Conservation (phyloP, 2,329 filamentous ascomycete species). For the Nannizziopsis arthrosporioides region DNA sequence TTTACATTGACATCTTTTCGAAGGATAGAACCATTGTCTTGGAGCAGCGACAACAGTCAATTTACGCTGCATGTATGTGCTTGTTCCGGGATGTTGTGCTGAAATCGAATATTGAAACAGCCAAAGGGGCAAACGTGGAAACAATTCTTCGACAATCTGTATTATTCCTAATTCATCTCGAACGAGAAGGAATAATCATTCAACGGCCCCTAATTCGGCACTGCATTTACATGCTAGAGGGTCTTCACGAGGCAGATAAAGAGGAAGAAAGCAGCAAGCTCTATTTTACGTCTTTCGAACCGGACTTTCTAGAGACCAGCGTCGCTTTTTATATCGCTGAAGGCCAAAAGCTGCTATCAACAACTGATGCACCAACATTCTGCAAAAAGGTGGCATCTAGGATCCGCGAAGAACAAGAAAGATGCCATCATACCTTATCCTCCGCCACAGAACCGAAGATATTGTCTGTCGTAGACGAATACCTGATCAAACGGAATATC, state of each 20-base stretch:
- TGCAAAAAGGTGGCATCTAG: constrained; percentile 63
- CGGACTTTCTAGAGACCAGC: constrained; percentile 60
- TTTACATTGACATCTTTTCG: not conserved
- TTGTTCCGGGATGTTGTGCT: constrained; percentile 82
- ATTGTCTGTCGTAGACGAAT: constrained; percentile 61
- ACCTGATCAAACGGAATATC: constrained; percentile 67
- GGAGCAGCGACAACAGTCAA: constrained; percentile 61
- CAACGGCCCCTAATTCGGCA: constrained; percentile 71
- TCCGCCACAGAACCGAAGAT: constrained; percentile 61
- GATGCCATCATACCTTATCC: constrained; percentile 73
- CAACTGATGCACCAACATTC: constrained; percentile 71
- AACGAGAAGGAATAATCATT: constrained; percentile 78
- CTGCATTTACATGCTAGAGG: constrained; percentile 80
- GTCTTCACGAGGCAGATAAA: constrained; percentile 67
- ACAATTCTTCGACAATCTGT: constrained; percentile 70
- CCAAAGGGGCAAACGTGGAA: constrained; percentile 45
- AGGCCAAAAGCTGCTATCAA: constrained; percentile 59
- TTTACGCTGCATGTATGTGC: constrained; percentile 74
- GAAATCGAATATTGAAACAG: constrained; percentile 42
- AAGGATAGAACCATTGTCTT: constrained; percentile 69
- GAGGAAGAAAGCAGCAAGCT: constrained; percentile 70
- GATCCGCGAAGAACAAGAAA: constrained; percentile 66
- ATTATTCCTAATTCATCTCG: constrained; percentile 84
- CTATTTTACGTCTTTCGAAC: constrained; percentile 74
- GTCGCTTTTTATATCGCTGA: constrained; percentile 63